Base-by-base conservation (phyloP, 805 yeast genomes). In the Zygotorulaspora sp. region DNA sequence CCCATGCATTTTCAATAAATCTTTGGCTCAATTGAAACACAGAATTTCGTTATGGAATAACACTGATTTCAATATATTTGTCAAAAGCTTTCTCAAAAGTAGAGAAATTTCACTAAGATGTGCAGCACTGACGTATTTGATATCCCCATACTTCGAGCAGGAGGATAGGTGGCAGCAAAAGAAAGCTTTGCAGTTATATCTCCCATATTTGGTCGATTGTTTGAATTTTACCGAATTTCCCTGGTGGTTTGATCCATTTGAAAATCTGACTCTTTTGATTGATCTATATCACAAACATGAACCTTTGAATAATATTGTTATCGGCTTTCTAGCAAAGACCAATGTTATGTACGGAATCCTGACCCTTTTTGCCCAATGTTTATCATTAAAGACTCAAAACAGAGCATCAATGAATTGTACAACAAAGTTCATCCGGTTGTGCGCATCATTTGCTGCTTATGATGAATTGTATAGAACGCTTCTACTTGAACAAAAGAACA, bases 231-330 rank as follows among this genome's bases (percentile, higher is more conserved):
- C 45, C 8, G 30, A 37, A n/a, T 16, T 58, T 3, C 64, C 64
- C 9, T 49, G 55, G 55, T 57, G 62, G 61, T 59, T 51, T 41
- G 59, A 57, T 43, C 60, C 62, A 4, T 49, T 59, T 16, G 57
- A 55, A 11, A 41, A 35, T 13, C 25, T 59, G 15, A 49, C 44
- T 10, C 25, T 32, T 1, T 36, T 57, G 17, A 33, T 57, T n/a
- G 52, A 50, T 4, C 27, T 44, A 7, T 57, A 49, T 34, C 58
- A 57, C 31, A 44, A 34, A 19, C 41, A 36, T n/a, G 42, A 44
- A 8, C 58, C 58, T 3, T 28, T 44, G 22, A 47, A 43, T 25
- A 60, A 60, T 35, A 58, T 61, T 4, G 48, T 60, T 1, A 44
- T 52, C 5, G 32, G 35, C 3, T 56, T 47, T 25, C 35, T 60